Conservation (phyloP, 306 rosid species). For the Albizia julibrissin region DNA sequence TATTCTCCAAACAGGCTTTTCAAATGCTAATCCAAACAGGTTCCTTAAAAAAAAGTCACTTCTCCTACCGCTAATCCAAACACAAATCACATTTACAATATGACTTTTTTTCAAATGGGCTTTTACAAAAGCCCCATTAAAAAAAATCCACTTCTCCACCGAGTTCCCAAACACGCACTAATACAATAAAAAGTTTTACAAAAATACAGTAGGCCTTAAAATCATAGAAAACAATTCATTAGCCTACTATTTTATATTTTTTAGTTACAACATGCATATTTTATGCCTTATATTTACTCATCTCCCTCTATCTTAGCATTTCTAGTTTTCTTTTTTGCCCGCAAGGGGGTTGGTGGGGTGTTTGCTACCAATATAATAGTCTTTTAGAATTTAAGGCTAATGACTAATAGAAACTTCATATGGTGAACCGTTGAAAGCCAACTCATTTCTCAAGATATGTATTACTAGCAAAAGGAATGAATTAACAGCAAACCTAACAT, state of each 20-base stretch:
- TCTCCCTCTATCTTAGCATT: no score
- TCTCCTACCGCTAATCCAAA: no score
- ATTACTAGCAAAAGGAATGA: background rate
- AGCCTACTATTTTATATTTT: background rate
- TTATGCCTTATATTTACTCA: background rate
- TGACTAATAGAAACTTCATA: background rate
- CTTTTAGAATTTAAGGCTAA: background rate
- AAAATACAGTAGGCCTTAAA: background rate
- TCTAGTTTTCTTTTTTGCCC: background rate
- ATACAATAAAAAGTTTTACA: no score
- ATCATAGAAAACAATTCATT: background rate
- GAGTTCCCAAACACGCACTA: no score
- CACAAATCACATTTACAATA: no score
- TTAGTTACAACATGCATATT: background rate
- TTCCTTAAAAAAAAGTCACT: no score
- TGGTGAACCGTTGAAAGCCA: no score
- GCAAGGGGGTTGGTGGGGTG: background rate
- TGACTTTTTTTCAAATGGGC: no score
- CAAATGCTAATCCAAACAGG: no score
- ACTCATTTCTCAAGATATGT: no score
- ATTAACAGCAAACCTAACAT: background rate
- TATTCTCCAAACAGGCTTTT: no score
- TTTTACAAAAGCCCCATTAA: no score
- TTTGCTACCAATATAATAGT: background rate
- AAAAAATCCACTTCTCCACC: background rate